phyloP scores from a whole-genome alignment of 2,329 filamentous ascomycete genomes.

The Clonostachys sp. region DNA sequence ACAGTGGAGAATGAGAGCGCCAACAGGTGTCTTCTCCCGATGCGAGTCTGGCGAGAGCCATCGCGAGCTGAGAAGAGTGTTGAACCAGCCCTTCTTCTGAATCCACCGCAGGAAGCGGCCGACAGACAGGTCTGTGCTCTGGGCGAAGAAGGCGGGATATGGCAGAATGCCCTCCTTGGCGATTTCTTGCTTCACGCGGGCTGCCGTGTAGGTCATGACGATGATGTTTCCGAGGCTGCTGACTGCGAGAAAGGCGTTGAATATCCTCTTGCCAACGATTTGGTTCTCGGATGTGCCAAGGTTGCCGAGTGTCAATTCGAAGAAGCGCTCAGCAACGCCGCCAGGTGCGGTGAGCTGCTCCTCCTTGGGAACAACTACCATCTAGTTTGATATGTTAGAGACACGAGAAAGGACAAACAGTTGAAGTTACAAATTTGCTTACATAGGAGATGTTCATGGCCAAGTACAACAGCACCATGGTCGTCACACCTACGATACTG shows the following conservation, averaged over 20 bases:
- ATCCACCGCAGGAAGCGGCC: constrained; percentile 23
- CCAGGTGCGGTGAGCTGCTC: constrained; percentile 7
- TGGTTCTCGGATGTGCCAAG: constrained; percentile 12
- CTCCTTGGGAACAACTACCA: constrained; percentile 26
- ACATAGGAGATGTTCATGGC: constrained; percentile 30
- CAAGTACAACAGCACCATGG: constrained; percentile 24
- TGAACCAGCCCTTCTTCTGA: constrained; percentile 18
- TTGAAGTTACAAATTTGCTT: constrained; percentile 3
- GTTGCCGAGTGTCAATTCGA: constrained; percentile 20
- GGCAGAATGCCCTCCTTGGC: constrained; percentile 54
- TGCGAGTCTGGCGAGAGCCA: constrained; percentile 27
- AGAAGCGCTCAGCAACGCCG: constrained; percentile 24
- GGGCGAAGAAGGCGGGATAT: constrained; percentile 41
- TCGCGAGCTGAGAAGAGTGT: constrained; percentile 12
- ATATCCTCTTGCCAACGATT: constrained; percentile 21
- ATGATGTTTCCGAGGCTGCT: constrained; percentile 52
- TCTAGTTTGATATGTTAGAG: constrained; percentile 16
- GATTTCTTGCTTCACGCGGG: constrained; percentile 55
- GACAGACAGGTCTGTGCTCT: constrained; percentile 24
- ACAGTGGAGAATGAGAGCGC: constrained; percentile 25
- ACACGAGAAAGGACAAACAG: neutral
- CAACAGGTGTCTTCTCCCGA: constrained; percentile 26
- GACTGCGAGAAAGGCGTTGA: constrained; percentile 46
- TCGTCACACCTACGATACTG: constrained; percentile 19
- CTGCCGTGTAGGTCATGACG: constrained; percentile 50